phyloP scores from a whole-genome alignment of 2,329 filamentous ascomycete species.

The Incumbomyces lentus region DNA sequence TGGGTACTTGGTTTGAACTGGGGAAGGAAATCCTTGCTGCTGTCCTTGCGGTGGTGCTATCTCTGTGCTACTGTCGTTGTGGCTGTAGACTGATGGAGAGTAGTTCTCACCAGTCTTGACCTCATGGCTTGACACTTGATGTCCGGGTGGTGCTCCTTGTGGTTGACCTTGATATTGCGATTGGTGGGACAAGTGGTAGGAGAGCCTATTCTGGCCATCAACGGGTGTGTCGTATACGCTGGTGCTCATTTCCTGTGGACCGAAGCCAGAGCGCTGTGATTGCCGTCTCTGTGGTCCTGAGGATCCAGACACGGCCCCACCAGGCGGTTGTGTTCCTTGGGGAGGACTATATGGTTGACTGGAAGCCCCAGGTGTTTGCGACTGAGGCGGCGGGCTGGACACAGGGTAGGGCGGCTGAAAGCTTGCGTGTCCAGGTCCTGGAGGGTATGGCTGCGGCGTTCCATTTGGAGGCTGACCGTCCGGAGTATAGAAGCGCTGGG shows the following conservation, averaged over 20 bases:
- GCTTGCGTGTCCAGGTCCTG: slow-evolving; percentile 10
- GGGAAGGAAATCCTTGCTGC: slow-evolving; percentile 13
- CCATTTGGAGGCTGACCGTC: slow-evolving; percentile 25
- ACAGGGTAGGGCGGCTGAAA: slow-evolving; percentile 31
- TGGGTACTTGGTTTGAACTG: background rate
- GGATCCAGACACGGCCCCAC: slow-evolving; percentile 26
- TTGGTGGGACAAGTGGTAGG: slow-evolving; percentile 22
- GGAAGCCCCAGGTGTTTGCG: slow-evolving; percentile 37
- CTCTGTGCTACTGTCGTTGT: slow-evolving; percentile 18
- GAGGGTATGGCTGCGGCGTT: slow-evolving; percentile 15
- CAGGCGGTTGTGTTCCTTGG: slow-evolving; percentile 27
- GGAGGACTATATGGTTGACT: slow-evolving; percentile 11
- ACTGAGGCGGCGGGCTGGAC: slow-evolving; percentile 39
- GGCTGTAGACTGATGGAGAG: slow-evolving; percentile 31
- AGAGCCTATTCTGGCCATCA: slow-evolving; percentile 27
- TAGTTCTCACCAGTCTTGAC: slow-evolving; percentile 23
- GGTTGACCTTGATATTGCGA: slow-evolving; percentile 22
- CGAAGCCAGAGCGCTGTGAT: slow-evolving; percentile 22
- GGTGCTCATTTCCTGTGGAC: slow-evolving; percentile 65
- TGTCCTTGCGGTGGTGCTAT: slow-evolving; percentile 3
- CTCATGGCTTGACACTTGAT: slow-evolving; percentile 24
- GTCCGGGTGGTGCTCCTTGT: slow-evolving; percentile 24
- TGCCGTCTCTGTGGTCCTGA: slow-evolving; percentile 8
- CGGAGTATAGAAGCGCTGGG: slow-evolving; percentile 58
- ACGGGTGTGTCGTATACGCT: slow-evolving; percentile 68